Base-by-base conservation (phyloP, 176 grass and related monocot species). In the Urochloa ruziziensis region DNA sequence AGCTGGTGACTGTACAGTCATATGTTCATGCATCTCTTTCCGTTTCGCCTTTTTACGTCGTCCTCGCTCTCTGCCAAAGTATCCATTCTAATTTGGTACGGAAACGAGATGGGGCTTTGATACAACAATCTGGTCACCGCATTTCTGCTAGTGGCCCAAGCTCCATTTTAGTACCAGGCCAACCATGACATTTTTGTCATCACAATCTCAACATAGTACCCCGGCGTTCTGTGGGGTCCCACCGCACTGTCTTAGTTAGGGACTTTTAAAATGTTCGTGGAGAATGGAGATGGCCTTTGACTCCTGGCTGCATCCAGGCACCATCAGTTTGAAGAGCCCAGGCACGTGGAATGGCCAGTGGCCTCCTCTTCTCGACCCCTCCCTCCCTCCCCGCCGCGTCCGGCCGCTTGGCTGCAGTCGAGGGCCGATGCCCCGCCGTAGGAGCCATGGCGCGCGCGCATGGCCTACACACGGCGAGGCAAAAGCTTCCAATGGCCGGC, bases 401-500 rank as follows among this genome's bases (percentile, higher is more conserved):
- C 19, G 10, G 63, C 74, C 28, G 16, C 65, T 71, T 71, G 53
- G 64, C 24, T 37, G 27, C 49, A 28, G 5, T 34, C 0, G 6
- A 23, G 57, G 23, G 81, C 23, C 71, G 70, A 7, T 7, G 27
- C 59, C 4, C 59, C n/a, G 1, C 32, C 49, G 67, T 71, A 25
- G 52, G 21, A 6, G 35, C 36, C 21, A 40, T 63, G 28, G 16
- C 14, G 28, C 60, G 17, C 49, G 49, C 17, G 49, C 0, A 30
- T 15, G 82, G 47, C 72, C 47, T 44, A 51, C 25, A n/a, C 2
- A 10, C 17, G 39, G 13, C 5, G n/a, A 6, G 10, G 3, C 48
- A 33, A 84, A 80, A 84, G 75, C 49, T 25, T 39, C 87, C 87
- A 89, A 89, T 89, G 75, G 49, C 48, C 32, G 39, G n/a, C 5